Evolutionary conservation across 192 early-diverging fungal genomes (phyloP).

Genomic region (Gaertneriomyces semiglobifer): DNA sequence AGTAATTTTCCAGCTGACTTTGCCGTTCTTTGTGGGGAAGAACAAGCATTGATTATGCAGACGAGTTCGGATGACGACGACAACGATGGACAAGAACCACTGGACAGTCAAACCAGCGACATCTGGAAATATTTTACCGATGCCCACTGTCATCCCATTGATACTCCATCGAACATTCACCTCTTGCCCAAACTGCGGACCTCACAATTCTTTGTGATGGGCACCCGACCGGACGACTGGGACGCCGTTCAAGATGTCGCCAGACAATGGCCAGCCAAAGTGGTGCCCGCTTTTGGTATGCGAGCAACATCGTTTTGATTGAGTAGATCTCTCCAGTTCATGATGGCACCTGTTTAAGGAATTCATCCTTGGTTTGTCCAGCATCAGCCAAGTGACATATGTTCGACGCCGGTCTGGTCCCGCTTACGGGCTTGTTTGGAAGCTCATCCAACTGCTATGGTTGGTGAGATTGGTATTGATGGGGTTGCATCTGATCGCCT

Average conservation of each 20-base stretch:
- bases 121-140: constrained; percentile 15
- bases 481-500: constrained; percentile 46
- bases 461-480: constrained; percentile 70
- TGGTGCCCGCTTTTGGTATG: constrained; percentile 34
- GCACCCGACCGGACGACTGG: constrained; percentile 32
- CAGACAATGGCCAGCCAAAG: constrained; percentile 9
- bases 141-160: constrained; percentile 33
- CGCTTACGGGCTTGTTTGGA: constrained; percentile 39
- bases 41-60: too few species aligned
- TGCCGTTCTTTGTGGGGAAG: too few species aligned
- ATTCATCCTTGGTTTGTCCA: constrained; percentile 45
- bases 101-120: too few species aligned
- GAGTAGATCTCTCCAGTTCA: neutral
- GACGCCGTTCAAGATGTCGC: constrained; percentile 5
- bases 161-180: constrained; percentile 15
- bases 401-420: neutral
- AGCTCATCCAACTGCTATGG: constrained; percentile 38
- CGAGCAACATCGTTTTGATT: too few species aligned
- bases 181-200: constrained; percentile 5
- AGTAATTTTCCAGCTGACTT: too few species aligned
- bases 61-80: too few species aligned
- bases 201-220: constrained; percentile 32
- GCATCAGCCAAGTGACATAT: neutral
- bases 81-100: too few species aligned
- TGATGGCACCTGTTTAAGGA: constrained; percentile 5